Evolutionary conservation across 2,329 filamentous ascomycete species (phyloP).

Genomic region (Septoria petroselini): DNA sequence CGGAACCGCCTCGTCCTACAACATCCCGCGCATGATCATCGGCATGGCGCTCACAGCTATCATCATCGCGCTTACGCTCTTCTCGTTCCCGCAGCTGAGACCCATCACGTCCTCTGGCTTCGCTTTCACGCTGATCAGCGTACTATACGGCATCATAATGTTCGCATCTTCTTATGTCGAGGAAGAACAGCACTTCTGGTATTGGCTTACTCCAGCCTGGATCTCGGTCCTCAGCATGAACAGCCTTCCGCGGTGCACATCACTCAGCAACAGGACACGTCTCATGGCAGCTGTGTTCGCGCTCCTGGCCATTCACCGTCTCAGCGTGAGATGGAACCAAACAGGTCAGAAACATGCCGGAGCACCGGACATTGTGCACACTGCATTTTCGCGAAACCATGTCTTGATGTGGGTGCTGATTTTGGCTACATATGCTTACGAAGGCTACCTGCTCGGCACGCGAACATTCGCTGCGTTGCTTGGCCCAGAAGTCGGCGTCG

Average conservation of each 20-base stretch:
- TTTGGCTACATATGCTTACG: conserved; percentile 63
- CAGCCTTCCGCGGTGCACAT: conserved; percentile 9
- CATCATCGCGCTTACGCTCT: conserved; percentile 42
- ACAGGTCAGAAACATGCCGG: conserved; percentile 95
- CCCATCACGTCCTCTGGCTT: conserved; percentile 47
- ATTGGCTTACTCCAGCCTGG: conserved; percentile 79
- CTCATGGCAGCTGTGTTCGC: conserved; percentile 24
- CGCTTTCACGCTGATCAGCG: conserved; percentile 39
- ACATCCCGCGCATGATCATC: conserved; percentile 60
- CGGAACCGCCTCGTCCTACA: conserved; percentile 87
- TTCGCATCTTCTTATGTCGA: conserved; percentile 97
- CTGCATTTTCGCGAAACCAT: conserved; percentile 63
- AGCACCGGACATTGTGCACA: conserved; percentile 79
- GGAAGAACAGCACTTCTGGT: conserved; percentile 99
- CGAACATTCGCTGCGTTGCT: conserved; percentile 33
- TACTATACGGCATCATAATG: conserved; percentile 79
- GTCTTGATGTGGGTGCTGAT: conserved; percentile 72
- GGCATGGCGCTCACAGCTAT: conserved; percentile 46
- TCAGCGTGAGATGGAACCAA: conserved; percentile 85
- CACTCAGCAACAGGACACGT: background rate
- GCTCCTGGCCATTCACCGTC: conserved; percentile 60
- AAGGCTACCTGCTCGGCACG: conserved; percentile 47
- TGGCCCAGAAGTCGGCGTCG: conserved; percentile 30
- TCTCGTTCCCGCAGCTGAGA: conserved; percentile 34
- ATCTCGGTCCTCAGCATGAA: conserved; percentile 38